A percentile compares a stretch with the other conserved stretches of the same genome.
Conservation (phyloP, 805 yeast species). For the Saccharomycopsis fibuligera region DNA sequence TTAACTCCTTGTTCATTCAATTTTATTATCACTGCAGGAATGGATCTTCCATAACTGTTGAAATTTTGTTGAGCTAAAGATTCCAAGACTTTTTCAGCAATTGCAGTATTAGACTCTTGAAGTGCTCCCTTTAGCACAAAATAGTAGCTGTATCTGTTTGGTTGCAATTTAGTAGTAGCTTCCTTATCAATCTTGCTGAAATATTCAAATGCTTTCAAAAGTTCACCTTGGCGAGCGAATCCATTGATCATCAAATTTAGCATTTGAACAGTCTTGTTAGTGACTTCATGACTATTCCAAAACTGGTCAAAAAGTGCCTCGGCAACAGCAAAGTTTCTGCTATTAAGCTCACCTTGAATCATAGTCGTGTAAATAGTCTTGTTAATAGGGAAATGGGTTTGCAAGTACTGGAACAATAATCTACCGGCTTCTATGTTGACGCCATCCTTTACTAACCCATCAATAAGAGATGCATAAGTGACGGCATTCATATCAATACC, state of each 20-base stretch:
- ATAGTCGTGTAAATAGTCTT: conserved; percentile 23
- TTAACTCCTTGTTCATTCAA: conserved; percentile 22
- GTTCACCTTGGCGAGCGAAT: conserved; percentile 17
- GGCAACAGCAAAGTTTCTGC: neutral
- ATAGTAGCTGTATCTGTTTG: neutral
- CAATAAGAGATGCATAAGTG: conserved; percentile 47
- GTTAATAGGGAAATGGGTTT: conserved; percentile 40
- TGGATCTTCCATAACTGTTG: neutral
- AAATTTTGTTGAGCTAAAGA: neutral
- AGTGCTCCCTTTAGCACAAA: neutral
- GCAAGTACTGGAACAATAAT: conserved; percentile 38
- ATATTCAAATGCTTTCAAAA: conserved; percentile 22
- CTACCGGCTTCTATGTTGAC: conserved; percentile 47
- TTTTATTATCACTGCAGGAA: neutral
- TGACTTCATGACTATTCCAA: neutral
- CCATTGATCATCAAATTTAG: conserved; percentile 27
- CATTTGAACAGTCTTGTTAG: conserved; percentile 7
- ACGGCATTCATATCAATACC: conserved; percentile 37
- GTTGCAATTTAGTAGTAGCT: neutral
- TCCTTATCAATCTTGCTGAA: conserved; percentile 8
- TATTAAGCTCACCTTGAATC: conserved; percentile 20
- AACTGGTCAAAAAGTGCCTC: neutral
- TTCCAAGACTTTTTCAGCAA: conserved; percentile 1
- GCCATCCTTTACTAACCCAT: conserved; percentile 45
- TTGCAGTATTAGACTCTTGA: neutral